These are phyloP conservation scores for Calocybe gangraenosa DNA, from an alignment of 768 basidiomycete genomes.

Conservation along the genomic window DNA sequence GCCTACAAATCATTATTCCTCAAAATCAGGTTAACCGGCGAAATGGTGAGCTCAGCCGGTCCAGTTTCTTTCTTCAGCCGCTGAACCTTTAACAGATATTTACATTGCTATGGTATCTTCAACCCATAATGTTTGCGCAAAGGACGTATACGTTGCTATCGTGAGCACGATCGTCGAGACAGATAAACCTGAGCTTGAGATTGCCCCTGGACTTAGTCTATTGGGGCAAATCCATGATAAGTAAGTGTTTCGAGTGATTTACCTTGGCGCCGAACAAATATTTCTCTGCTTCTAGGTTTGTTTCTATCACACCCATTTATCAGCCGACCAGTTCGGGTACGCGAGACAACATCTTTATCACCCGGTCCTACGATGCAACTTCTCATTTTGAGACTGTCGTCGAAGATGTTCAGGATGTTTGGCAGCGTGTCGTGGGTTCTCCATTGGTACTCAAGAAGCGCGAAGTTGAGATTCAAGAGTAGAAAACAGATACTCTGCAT, in stretches of 20 bases:
- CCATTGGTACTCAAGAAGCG: slow-evolving; percentile 87
- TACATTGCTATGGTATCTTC: slow-evolving; percentile 98
- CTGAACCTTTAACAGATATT: slow-evolving; percentile 61
- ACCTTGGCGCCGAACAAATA: slow-evolving; percentile 8
- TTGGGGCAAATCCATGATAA: slow-evolving; percentile 93
- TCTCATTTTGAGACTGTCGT: slow-evolving; percentile 99
- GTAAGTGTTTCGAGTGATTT: slow-evolving; percentile 39
- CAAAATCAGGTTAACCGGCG: slow-evolving; percentile 94
- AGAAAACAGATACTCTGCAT: slow-evolving; percentile 12
- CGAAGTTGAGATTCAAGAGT: slow-evolving; percentile 61
- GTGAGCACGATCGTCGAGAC: slow-evolving; percentile 99
- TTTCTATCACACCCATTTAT: slow-evolving; percentile 84
- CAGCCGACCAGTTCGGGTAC: slow-evolving; percentile 80
- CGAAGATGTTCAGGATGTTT: slow-evolving; percentile 95
- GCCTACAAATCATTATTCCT: slow-evolving; percentile 96
- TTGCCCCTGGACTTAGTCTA: slow-evolving; percentile 86
- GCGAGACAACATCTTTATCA: slow-evolving; percentile 92
- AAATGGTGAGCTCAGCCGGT: slow-evolving; percentile 62
- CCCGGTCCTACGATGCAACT: slow-evolving; percentile 96
- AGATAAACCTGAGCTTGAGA: slow-evolving; percentile 85
- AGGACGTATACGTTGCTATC: slow-evolving; percentile 93
- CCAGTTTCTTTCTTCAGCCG: slow-evolving; percentile 2
- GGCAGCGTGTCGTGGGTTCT: slow-evolving; percentile 78
- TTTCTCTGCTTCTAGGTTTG: slow-evolving; percentile 55
- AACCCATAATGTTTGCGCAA: slow-evolving; percentile 96